A percentile compares a stretch with the other conserved stretches of the same genome.
Evolutionary conservation across 345 rosid genomes (phyloP).

Genomic region (Gossypium turneri): DNA sequence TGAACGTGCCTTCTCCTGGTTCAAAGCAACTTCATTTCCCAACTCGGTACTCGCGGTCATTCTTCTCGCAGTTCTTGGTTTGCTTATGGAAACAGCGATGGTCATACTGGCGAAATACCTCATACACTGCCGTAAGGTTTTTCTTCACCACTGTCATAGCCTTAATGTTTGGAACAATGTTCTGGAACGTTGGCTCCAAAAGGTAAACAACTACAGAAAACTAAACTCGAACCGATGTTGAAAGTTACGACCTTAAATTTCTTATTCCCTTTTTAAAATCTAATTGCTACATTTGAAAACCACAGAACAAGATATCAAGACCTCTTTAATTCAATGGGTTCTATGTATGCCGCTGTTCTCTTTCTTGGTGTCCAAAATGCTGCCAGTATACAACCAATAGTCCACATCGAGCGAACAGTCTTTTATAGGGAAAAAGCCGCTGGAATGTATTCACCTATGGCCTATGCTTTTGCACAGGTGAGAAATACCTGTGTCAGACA

Average conservation of each 20-base stretch:
- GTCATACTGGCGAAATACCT: constrained; percentile 78
- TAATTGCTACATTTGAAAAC: background rate
- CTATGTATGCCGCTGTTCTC: constrained; percentile 69
- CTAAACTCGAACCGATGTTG: background rate
- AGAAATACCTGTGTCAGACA: background rate
- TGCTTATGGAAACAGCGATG: constrained; percentile 74
- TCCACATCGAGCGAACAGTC: constrained; percentile 57
- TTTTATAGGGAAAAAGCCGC: constrained; percentile 77
- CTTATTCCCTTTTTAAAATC: background rate
- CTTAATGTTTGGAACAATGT: constrained; percentile 64
- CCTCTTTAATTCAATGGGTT: constrained; percentile 66
- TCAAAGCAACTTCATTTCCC: constrained; percentile 55
- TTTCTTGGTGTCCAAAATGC: constrained; percentile 67
- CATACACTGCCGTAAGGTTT: constrained; percentile 62
- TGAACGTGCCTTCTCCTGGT: constrained; percentile 51
- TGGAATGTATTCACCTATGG: constrained; percentile 74
- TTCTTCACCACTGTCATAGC: constrained; percentile 52
- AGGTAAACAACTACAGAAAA: constrained; percentile 32
- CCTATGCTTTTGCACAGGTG: constrained; percentile 68
- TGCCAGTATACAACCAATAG: constrained; percentile 52
- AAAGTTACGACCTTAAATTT: too few species aligned
- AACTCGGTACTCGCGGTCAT: constrained; percentile 48
- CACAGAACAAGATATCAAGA: constrained; percentile 42
- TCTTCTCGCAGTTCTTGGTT: constrained; percentile 49
- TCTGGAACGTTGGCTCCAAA: constrained; percentile 65